Conservation (phyloP, 164 flowering plant genomes). For the Nymphaea colorata region DNA sequence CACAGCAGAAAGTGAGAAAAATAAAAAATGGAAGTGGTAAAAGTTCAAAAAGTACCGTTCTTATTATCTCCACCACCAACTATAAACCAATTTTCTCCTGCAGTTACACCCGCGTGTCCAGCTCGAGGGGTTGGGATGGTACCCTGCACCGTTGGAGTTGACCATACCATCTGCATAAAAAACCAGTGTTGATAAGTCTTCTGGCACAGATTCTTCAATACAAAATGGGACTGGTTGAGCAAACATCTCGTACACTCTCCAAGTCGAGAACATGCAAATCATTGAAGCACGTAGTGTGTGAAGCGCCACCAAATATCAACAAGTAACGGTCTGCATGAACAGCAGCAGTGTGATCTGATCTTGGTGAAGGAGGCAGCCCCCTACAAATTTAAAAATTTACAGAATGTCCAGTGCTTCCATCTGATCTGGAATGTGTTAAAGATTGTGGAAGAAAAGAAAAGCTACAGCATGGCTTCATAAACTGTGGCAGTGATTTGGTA, state of each 20-base stretch:
- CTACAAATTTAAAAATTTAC: slow-evolving; percentile 21
- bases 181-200: not conserved
- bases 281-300: slow-evolving; percentile 97
- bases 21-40: not conserved
- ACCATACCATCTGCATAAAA: slow-evolving; percentile 89
- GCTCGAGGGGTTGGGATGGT: slow-evolving; percentile 85
- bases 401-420: not conserved
- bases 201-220: not conserved
- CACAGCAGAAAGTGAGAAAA: not conserved
- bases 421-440: no score
- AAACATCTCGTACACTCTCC: slow-evolving; percentile 51
- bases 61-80: slow-evolving; percentile 96
- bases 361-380: slow-evolving; percentile 94
- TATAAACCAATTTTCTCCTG: slow-evolving; percentile 98
- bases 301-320: slow-evolving; percentile 97
- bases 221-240: not conserved
- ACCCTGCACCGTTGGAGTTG: slow-evolving; percentile 86
- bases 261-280: slow-evolving; percentile 97
- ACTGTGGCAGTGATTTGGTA: no score
- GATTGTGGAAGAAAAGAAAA: no score
- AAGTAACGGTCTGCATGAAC: slow-evolving; percentile 96
- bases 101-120: slow-evolving; percentile 92
- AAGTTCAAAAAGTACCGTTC: slow-evolving; percentile 41
- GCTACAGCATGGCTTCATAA: no score
- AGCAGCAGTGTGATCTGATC: slow-evolving; percentile 98